A percentile compares a stretch with the other conserved stretches of the same genome.
These are phyloP conservation scores for Nymphaea colorata DNA, from an alignment of 164 flowering plant species.

Conservation along the genomic window DNA sequence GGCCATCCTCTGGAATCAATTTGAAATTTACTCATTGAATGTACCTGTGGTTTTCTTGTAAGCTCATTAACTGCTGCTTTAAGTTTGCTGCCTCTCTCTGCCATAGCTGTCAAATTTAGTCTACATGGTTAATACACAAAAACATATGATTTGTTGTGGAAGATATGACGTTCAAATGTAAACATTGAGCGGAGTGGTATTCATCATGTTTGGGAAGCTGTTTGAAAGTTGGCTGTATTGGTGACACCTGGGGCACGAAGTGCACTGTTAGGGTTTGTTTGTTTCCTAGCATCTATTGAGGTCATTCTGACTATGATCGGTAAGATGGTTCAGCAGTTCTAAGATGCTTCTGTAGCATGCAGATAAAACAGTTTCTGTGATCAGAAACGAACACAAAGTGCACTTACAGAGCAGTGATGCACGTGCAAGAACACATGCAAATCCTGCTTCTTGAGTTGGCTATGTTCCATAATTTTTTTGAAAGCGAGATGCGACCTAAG, in stretches of 20 bases:
- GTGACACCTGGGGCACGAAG: neutral
- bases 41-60: slow-evolving; percentile 50
- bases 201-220: neutral
- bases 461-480: too few relatives aligned
- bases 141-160: neutral
- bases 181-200: neutral
- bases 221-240: neutral
- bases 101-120: slow-evolving; percentile 34
- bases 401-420: too few relatives aligned
- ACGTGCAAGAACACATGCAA: too few relatives aligned
- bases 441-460: too few relatives aligned
- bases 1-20: neutral
- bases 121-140: neutral
- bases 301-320: too few relatives aligned
- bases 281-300: neutral
- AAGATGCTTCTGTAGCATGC: too few relatives aligned
- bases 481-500: too few relatives aligned
- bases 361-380: too few relatives aligned
- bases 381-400: too few relatives aligned
- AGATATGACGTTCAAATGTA: neutral
- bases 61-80: slow-evolving; percentile 36
- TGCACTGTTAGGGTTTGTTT: neutral
- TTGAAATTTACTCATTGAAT: neutral
- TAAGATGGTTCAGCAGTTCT: too few relatives aligned
- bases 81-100: slow-evolving; percentile 48